Evolutionary conservation across 495 filamentous ascomycete genomes (phyloP).

Genomic region (Podospora pseudoanserina): DNA sequence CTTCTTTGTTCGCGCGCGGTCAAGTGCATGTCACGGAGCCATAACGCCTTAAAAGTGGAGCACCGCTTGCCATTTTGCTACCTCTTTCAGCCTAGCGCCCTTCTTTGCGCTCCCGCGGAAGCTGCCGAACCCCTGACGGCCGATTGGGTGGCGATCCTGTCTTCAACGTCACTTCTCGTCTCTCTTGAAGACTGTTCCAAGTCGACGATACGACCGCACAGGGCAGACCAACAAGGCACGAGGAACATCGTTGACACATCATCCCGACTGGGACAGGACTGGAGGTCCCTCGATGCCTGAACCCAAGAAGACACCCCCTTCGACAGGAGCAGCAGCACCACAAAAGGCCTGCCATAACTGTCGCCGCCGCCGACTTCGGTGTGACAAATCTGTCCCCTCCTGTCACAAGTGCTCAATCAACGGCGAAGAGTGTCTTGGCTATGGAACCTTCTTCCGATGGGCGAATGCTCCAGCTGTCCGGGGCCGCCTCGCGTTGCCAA

Average conservation of each 20-base stretch:
- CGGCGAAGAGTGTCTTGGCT: slow-evolving; percentile 48
- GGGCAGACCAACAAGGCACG: not conserved
- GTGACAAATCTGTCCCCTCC: slow-evolving; percentile 48
- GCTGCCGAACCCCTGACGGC: not conserved
- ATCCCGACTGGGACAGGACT: not conserved
- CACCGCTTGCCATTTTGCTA: slow-evolving; percentile 8
- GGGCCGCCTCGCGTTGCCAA: slow-evolving; percentile 31
- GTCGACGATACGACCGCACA: not conserved
- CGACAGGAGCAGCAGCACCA: slow-evolving; percentile 3
- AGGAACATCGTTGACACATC: not conserved
- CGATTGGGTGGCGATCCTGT: not conserved
- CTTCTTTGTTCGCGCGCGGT: not conserved
- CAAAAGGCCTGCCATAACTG: slow-evolving; percentile 34
- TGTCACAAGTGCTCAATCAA: slow-evolving; percentile 49
- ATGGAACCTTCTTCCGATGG: slow-evolving; percentile 41
- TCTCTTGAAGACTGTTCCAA: not conserved
- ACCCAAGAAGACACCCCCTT: slow-evolving; percentile 5
- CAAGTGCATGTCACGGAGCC: not conserved
- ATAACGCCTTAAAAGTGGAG: not conserved
- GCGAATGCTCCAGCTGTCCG: slow-evolving; percentile 40
- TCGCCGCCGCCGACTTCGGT: slow-evolving; percentile 50
- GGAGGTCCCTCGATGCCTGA: slow-evolving; percentile 7
- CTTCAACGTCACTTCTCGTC: slow-evolving; percentile 1
- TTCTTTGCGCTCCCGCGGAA: not conserved
- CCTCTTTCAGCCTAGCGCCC: slow-evolving; percentile 7